Base-by-base conservation (phyloP, 2,329 filamentous ascomycete genomes). In the Aspergillus felis region DNA sequence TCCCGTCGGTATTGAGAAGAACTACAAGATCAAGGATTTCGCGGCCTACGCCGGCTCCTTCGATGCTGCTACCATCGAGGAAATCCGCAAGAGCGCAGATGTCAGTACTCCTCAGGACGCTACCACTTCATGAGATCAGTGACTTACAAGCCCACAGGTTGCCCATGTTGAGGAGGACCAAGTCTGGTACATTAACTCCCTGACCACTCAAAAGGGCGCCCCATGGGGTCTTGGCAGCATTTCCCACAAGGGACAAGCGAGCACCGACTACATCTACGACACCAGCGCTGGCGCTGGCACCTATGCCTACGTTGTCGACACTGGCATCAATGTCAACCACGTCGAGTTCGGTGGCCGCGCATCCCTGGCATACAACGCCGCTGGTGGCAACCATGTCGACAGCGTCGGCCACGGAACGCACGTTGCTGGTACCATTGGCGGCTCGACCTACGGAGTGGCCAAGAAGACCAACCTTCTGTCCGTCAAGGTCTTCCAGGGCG, bases 401-500 rank as follows among this genome's bases (percentile, higher is more conserved):
- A 56, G 56, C 22, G 62, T 65, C 47, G 72, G 74, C 38, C 74
- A 77, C 55, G 75, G 75, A 22, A 76, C 75, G 17, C 74, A 77
- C 61, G 68, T 72, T 56, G 66, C 74, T 8, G 73, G 72, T 38
- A 77, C 71, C 46, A 69, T 73, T 29, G 74, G 58, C 24, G 68
- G 68, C n/a, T 66, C 61, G 44, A 69, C 62, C 5, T 76, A 67
- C 51, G 74, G 75, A 57, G 64, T 77, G 54, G 69, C 74, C 35
- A 75, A 76, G 64, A 68, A 69, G 55, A 68, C 73, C 27, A 70
- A 61, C 22, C 55, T 77, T 17, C 61, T 77, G 28, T 80, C 79
- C 50, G 79, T 85, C 58, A 83, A 82, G 68, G 80, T 82, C 6
- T 66, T 73, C 58, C 74, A 82, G 25, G 76, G 76, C 22, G 61